phyloP scores from a whole-genome alignment of 495 filamentous ascomycete species.

The Pyrenula aspistea region DNA sequence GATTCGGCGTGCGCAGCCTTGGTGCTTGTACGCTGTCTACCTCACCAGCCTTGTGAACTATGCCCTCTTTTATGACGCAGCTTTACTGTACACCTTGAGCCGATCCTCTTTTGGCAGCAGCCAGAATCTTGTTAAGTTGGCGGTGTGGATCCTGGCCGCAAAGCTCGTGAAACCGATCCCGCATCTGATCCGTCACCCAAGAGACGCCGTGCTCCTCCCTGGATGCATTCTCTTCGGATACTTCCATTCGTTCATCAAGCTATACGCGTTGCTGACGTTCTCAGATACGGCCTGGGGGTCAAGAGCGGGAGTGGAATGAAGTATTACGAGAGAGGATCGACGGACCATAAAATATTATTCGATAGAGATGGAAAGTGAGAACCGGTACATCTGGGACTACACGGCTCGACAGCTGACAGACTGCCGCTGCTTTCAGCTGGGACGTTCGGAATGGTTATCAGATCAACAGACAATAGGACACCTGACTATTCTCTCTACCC shows the following conservation, averaged over 20 bases:
- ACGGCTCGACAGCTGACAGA: too few species aligned
- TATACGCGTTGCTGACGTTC: slow-evolving; percentile 46
- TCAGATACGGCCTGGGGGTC: slow-evolving; percentile 7
- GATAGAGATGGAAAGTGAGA: too few species aligned
- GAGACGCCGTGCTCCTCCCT: slow-evolving; percentile 41
- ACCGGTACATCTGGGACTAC: too few species aligned
- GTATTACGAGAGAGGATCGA: background rate
- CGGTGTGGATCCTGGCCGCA: slow-evolving; percentile 29
- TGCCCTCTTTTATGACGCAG: slow-evolving; percentile 41
- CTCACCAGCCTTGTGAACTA: slow-evolving; percentile 47
- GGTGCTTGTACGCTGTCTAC: slow-evolving; percentile 50
- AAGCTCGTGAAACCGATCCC: slow-evolving; percentile 52
- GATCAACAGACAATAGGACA: too few species aligned
- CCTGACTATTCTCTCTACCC: too few species aligned
- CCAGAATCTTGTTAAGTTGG: slow-evolving; percentile 6
- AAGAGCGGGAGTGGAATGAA: background rate
- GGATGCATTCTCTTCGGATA: slow-evolving; percentile 46
- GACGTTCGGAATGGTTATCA: too few species aligned
- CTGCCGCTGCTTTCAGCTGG: too few species aligned
- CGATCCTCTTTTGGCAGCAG: slow-evolving; percentile 4
- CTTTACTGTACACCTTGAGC: slow-evolving; percentile 21
- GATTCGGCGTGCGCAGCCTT: slow-evolving; percentile 41
- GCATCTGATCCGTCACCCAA: slow-evolving; percentile 44
- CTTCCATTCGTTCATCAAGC: slow-evolving; percentile 49
- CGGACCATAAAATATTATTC: too few species aligned